These are phyloP conservation scores for Pythium oligandrum DNA, from an alignment of 352 stramenopile genomes.

Conservation along the genomic window DNA sequence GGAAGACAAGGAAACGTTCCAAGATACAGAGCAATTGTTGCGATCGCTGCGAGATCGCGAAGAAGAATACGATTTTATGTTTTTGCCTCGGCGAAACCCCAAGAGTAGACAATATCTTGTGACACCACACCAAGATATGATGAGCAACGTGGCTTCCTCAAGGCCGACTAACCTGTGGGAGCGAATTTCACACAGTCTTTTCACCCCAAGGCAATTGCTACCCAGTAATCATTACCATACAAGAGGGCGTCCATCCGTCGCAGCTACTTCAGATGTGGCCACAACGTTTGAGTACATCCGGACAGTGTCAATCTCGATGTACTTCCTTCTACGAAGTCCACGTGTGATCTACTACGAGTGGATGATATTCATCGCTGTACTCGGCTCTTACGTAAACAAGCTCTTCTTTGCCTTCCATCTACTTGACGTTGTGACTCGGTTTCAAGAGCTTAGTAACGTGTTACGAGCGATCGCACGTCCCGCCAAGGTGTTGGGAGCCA, in stretches of 20 bases:
- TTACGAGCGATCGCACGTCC: slow-evolving; percentile 56
- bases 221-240: no score
- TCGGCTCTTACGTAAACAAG: slow-evolving; percentile 63
- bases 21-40: slow-evolving; percentile 58
- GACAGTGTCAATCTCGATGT: slow-evolving; percentile 38
- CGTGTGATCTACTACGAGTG: slow-evolving; percentile 52
- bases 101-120: no score
- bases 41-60: slow-evolving; percentile 52
- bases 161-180: not conserved
- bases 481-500: slow-evolving; percentile 52
- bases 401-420: slow-evolving; percentile 78
- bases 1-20: slow-evolving; percentile 48
- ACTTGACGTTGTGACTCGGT: slow-evolving; percentile 75
- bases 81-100: slow-evolving; percentile 23
- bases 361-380: slow-evolving; percentile 53
- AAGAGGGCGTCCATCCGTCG: no score
- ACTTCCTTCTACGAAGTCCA: slow-evolving; percentile 45
- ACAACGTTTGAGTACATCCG: slow-evolving; percentile 15
- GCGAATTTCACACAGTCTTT: slow-evolving; percentile 7
- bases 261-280: no score
- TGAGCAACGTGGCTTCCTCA: no score
- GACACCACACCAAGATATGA: not conserved
- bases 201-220: not conserved
- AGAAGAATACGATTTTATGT: slow-evolving; percentile 61
- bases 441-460: slow-evolving; percentile 69